phyloP scores from a whole-genome alignment of 176 grass and related monocot species.

The Ensete glaucum region DNA sequence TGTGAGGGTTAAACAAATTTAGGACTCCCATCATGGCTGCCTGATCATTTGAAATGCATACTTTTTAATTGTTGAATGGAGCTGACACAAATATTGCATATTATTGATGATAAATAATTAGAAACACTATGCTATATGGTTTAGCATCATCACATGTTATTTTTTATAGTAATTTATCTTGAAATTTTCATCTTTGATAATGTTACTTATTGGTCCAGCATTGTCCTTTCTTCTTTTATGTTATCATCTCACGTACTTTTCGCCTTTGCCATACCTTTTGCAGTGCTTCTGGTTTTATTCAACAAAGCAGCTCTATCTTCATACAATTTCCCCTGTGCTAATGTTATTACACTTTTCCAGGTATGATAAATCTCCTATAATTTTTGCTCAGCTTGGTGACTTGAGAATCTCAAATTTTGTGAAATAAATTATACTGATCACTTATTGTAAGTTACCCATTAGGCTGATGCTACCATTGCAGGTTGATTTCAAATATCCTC shows the following conservation, averaged over 20 bases:
- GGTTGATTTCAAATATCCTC: neutral
- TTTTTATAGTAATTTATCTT: too few relatives aligned
- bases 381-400: neutral
- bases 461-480: neutral
- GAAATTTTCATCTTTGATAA: too few relatives aligned
- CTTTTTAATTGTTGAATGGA: neutral
- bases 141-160: too few relatives aligned
- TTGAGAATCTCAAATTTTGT: neutral
- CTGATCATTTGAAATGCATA: neutral
- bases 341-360: constrained; percentile 98
- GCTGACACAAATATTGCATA: neutral
- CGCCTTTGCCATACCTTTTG: constrained; percentile 26
- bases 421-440: neutral
- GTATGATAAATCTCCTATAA: constrained; percentile 19
- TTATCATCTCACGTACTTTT: constrained; percentile 21
- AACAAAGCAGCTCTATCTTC: constrained; percentile 96
- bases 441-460: neutral
- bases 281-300: constrained; percentile 95
- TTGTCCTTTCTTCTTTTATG: neutral
- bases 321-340: constrained; percentile 86
- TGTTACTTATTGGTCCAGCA: neutral
- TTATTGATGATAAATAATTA: neutral
- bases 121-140: too few relatives aligned
- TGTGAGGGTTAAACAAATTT: neutral
- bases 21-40: neutral